Evolutionary conservation across 345 rosid genomes (phyloP), one percentile per base, ranked within the genome.

Genomic region (Salix udensis): DNA sequence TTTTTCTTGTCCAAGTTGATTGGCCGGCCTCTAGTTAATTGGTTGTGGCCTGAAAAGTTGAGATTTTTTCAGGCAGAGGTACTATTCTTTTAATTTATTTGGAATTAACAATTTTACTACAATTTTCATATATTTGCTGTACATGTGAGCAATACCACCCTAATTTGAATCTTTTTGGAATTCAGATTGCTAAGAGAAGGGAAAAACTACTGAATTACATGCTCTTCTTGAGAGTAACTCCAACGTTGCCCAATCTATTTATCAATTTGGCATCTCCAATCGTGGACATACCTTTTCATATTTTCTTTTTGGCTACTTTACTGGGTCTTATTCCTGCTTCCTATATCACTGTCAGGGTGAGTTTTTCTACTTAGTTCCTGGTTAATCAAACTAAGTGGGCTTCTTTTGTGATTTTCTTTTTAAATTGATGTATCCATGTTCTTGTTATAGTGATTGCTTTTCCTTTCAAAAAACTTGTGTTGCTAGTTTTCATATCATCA

Each of bases 11-110:
- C 99, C 24, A 96, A 92, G 87, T 78, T 96, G 83, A 96, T 96
- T 14, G 99, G 99, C 71, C 88, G 91, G 86, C 99, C 99, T 55
- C 52, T 96, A 71, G 92, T 96, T 76, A 84, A 80, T 80, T 93
- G 99, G 99, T 81, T 96, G 68, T 96, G 98, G 98, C 98, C 99
- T 81, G 98, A 93, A 44, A 96, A 91, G 82, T 85, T 96, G 77
- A 89, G 97, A 82, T 88, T 93, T 82, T 96, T 96, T 79, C 99
- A 96, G 74, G 90, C 91, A 44, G 98, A 96, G 99, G 99, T 96
- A 84, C 19, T 52, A 68, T 61, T 34, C 60, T 44, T 64, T 18
- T 10, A 23, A 30, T 55, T 12, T 73, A 46, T 31, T 52, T 70
- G 37, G 42, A 48, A 65, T 50, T 66, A 31, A 7, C 73, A 50